These are phyloP conservation scores for Aureobasidium pullulans DNA, from an alignment of 2,329 filamentous ascomycete species.

Conservation along the genomic window DNA sequence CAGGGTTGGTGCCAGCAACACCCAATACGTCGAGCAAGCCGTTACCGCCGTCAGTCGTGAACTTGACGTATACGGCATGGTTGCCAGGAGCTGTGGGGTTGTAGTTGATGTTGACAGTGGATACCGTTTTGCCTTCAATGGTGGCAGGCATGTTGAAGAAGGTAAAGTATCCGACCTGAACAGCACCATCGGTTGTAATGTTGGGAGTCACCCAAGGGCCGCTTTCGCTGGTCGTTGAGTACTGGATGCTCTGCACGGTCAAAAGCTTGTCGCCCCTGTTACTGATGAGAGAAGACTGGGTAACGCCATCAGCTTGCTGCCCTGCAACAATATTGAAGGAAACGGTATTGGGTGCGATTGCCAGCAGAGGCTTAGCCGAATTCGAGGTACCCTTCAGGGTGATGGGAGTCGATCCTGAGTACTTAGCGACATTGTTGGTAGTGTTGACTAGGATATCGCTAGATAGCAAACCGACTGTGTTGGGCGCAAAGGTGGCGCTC, in stretches of 20 bases:
- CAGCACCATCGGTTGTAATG: conserved; percentile 25
- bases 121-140: conserved; percentile 34
- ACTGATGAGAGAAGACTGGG: conserved; percentile 40
- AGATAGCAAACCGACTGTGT: conserved; percentile 41
- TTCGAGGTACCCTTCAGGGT: conserved; percentile 44
- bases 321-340: conserved; percentile 46
- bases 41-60: conserved; percentile 46
- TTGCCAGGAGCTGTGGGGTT: conserved; percentile 41
- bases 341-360: conserved; percentile 41
- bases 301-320: conserved; percentile 26
- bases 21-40: conserved; percentile 43
- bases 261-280: conserved; percentile 45
- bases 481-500: conserved; percentile 39
- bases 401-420: conserved; percentile 40
- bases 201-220: conserved; percentile 40
- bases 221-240: conserved; percentile 36
- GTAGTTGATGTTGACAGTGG: conserved; percentile 42
- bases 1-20: conserved; percentile 43
- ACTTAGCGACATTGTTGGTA: conserved; percentile 40
- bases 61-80: conserved; percentile 42
- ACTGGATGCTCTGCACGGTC: conserved; percentile 38
- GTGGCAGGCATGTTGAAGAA: conserved; percentile 41
- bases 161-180: conserved; percentile 42
- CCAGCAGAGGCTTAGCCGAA: conserved; percentile 40
- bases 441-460: conserved; percentile 43